Evolutionary conservation across 148 eudicot species (phyloP).

Genomic region (Rhododendron mucronatum): DNA sequence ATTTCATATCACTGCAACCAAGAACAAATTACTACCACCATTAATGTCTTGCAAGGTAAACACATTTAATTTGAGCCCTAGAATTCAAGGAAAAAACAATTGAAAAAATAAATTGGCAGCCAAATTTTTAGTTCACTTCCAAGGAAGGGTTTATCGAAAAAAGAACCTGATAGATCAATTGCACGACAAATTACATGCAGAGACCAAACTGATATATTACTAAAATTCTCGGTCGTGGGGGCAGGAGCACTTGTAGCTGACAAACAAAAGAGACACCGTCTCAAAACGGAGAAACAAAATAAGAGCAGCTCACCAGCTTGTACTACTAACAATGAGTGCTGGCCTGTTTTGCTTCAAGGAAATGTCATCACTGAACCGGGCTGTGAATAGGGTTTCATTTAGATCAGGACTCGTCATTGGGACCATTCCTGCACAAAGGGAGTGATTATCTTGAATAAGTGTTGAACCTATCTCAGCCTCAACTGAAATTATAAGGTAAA

Average conservation of each 20-base stretch:
- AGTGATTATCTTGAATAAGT: not conserved
- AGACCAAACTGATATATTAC: not conserved
- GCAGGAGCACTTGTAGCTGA: not conserved
- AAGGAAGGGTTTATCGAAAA: not conserved
- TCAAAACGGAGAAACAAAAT: not conserved
- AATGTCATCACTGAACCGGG: slow-evolving; percentile 31
- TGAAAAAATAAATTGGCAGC: not conserved
- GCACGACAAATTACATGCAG: not conserved
- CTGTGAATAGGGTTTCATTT: slow-evolving; percentile 55
- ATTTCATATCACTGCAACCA: not conserved
- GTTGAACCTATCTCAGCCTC: slow-evolving; percentile 2
- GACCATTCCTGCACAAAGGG: slow-evolving; percentile 27
- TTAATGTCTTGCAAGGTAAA: not conserved
- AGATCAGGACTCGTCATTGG: slow-evolving; percentile 23
- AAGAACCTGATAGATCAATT: not conserved
- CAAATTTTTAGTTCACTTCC: not conserved
- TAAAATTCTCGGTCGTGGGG: not conserved
- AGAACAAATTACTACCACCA: not conserved
- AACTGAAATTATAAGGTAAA: not conserved
- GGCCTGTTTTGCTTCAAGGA: slow-evolving; percentile 68
- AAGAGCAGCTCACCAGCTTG: slow-evolving; percentile 73
- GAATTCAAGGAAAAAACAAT: not conserved
- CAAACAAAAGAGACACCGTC: not conserved
- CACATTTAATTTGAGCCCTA: not conserved
- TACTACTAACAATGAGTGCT: slow-evolving; percentile 89